Conservation (phyloP, 148 eudicot genomes). For the Linanthus parryae region DNA sequence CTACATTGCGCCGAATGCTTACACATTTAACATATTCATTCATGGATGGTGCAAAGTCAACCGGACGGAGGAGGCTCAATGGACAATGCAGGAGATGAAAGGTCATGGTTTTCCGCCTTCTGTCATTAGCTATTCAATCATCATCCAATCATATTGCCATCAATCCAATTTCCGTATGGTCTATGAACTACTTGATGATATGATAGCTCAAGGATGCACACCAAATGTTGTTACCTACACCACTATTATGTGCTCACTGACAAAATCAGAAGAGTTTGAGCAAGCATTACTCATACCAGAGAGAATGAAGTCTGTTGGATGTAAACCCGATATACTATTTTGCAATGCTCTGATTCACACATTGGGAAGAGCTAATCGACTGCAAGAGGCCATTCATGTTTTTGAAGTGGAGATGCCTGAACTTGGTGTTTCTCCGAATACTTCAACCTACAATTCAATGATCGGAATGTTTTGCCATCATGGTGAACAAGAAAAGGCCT, state of each 20-base stretch:
- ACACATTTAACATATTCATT: constrained; percentile 76
- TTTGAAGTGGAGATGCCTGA: constrained; percentile 64
- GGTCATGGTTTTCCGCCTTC: constrained; percentile 74
- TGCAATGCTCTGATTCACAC: constrained; percentile 74
- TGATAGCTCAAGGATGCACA: constrained; percentile 55
- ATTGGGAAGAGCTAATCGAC: constrained; percentile 51
- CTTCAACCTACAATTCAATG: constrained; percentile 76
- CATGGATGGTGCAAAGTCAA: constrained; percentile 91
- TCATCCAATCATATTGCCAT: constrained; percentile 63
- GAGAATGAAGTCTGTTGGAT: constrained; percentile 45
- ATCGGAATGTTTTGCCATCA: constrained; percentile 64
- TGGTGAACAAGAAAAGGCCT: constrained; percentile 45
- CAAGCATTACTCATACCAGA: constrained; percentile 56
- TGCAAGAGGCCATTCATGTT: constrained; percentile 47
- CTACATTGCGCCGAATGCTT: constrained; percentile 55
- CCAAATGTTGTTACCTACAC: constrained; percentile 88
- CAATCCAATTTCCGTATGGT: constrained; percentile 50
- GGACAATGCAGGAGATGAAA: constrained; percentile 95
- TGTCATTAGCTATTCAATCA: constrained; percentile 81
- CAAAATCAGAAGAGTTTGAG: constrained; percentile 46
- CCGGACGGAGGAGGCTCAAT: constrained; percentile 74
- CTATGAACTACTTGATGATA: constrained; percentile 65
- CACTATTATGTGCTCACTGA: constrained; percentile 52
- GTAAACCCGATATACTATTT: constrained; percentile 62
- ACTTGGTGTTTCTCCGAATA: constrained; percentile 40